Base-by-base conservation (phyloP, 2,329 filamentous ascomycete genomes). In the Cryphonectria carpinicola region DNA sequence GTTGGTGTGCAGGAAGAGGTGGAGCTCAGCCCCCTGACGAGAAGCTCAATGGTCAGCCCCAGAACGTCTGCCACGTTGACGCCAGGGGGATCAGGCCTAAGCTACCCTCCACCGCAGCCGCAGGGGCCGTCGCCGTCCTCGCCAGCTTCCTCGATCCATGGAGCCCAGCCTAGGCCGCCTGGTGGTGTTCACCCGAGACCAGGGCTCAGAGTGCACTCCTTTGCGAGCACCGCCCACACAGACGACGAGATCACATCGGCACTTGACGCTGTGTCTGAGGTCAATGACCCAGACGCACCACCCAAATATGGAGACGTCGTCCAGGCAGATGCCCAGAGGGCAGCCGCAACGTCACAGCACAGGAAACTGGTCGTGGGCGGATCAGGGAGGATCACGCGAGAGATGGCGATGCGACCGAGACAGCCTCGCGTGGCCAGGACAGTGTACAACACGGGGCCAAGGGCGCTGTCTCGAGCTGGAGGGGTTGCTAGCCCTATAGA, bases 241-340 rank as follows among this genome's bases (percentile, higher is more conserved):
- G 66, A 68, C 41, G 66, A 68, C 13, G 66, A 68, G 41, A 63
- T 68, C 37, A 68, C 56, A 32, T 63, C 66, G 32, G 58, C 35
- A 10, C 66, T 63, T 19, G 41, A 52, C 32, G 66, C 66, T 10
- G 66, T 68, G n/a, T 62, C 58, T 28, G 66, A 68, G 22, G 58
- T 49, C 25, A 25, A 62, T 10, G 58, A 68, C 22, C 66, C 66
- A 14, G 66, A 68, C 7, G 66, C 52, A 63, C 66, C 66, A 41
- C 66, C 66, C 10, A 68, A 68, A 39, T 68, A 68, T 22, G 66
- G 66, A 54, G 66, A 68, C 35, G 66, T 68, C 2, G 60, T 68
- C 17, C 66, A 68, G 32, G 66, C 58, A 6, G 66, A 68, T 22
- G 66, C 66, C 0, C 52, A 68, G 28, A 52, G 58, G 14, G 46